A percentile compares a stretch with the other conserved stretches of the same genome.
These are phyloP conservation scores for Omphalotus olearius DNA, from an alignment of 1,284 basidiomycete genomes.

Conservation along the genomic window DNA sequence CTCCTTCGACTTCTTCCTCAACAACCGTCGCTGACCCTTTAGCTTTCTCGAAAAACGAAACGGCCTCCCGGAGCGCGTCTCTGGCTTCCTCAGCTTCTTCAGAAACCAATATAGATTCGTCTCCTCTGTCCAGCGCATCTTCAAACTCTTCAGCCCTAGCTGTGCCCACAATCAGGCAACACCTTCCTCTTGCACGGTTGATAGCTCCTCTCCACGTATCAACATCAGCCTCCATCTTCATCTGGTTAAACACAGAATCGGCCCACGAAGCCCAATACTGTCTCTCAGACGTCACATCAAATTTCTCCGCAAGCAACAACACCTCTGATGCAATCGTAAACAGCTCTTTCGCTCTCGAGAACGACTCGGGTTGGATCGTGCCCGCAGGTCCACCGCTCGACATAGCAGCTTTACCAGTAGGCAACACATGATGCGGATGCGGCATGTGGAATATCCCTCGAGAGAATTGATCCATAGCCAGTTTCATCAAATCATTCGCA, in stretches of 20 bases:
- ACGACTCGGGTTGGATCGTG: constrained; percentile 24
- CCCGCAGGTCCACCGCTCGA: constrained; percentile 13
- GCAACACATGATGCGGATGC: constrained; percentile 34
- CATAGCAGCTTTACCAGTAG: neutral
- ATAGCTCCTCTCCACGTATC: constrained; percentile 43
- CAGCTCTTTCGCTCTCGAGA: constrained; percentile 54
- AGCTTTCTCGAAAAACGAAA: constrained; percentile 51
- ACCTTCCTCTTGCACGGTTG: constrained; percentile 44
- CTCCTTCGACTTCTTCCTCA: constrained; percentile 23
- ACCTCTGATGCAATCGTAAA: constrained; percentile 59
- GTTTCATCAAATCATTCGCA: constrained; percentile 48
- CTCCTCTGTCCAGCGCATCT: constrained; percentile 38
- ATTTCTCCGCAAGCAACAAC: constrained; percentile 53
- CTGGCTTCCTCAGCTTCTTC: constrained; percentile 50
- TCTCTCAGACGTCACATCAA: constrained; percentile 38
- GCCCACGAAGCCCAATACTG: constrained; percentile 57
- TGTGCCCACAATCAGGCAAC: constrained; percentile 49
- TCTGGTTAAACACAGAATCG: constrained; percentile 55
- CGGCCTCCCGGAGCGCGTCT: constrained; percentile 41
- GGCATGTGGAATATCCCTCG: constrained; percentile 70
- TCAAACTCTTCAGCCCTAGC: constrained; percentile 52
- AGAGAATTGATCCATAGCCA: constrained; percentile 64
- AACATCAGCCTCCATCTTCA: constrained; percentile 53
- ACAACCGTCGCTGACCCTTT: constrained; percentile 24
- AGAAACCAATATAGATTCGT: constrained; percentile 30